Percentiles rank a stretch among this genome's conserved stretches.
These are phyloP conservation scores for Chionographis japonica DNA, from an alignment of 106 monocot genomes.

Conservation along the genomic window DNA sequence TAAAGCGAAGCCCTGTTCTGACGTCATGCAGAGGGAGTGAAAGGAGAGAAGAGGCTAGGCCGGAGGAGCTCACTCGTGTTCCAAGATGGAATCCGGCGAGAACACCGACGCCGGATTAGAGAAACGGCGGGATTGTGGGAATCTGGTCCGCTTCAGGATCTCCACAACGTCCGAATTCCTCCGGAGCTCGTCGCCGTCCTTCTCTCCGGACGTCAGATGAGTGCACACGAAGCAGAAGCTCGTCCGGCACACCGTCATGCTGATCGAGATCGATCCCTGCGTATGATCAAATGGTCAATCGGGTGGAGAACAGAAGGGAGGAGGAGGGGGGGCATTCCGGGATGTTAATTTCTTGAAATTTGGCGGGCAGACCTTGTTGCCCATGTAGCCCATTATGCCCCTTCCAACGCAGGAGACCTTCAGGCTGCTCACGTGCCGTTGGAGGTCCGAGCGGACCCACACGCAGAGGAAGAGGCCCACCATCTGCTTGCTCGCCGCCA, in stretches of 20 bases:
- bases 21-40: background rate
- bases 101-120: background rate
- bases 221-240: constrained; percentile 87
- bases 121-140: constrained; percentile 16
- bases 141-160: constrained; percentile 67
- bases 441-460: constrained; percentile 56
- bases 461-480: constrained; percentile 86
- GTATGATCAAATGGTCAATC: background rate
- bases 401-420: constrained; percentile 71
- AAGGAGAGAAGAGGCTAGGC: background rate
- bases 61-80: constrained; percentile 65
- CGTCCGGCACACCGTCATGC: constrained; percentile 51
- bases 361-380: constrained; percentile 58
- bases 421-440: constrained; percentile 40
- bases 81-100: constrained; percentile 59
- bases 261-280: constrained; percentile 84
- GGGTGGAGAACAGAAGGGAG: no score
- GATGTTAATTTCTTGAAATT: no score
- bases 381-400: constrained; percentile 95
- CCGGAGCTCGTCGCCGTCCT: constrained; percentile 70
- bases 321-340: no score
- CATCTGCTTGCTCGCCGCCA: constrained; percentile 92
- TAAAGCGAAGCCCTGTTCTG: background rate
- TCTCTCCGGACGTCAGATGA: constrained; percentile 85
- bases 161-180: constrained; percentile 70